These are phyloP conservation scores for Asclepias syriaca DNA, from an alignment of 257 asterid genomes.

Conservation along the genomic window DNA sequence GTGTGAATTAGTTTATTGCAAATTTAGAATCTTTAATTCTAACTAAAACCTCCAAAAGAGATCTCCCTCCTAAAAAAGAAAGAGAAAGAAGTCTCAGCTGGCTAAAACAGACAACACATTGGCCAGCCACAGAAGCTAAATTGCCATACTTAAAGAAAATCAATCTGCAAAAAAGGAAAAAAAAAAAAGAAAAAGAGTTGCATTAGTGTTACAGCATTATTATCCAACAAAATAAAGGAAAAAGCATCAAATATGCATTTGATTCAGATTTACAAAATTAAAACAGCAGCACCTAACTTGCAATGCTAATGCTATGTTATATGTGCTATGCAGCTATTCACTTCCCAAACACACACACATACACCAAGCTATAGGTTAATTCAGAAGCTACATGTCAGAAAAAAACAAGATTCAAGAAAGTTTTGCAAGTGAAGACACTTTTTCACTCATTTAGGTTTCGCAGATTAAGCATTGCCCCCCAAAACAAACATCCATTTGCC, in stretches of 20 bases:
- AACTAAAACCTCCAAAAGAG: background rate
- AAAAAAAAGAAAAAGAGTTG: background rate
- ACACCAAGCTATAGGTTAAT: background rate
- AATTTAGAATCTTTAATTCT: background rate
- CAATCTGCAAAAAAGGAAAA: slow-evolving; percentile 7
- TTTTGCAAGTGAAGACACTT: background rate
- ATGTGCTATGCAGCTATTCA: background rate
- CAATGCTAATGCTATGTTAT: background rate
- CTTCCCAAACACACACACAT: background rate
- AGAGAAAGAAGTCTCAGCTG: background rate
- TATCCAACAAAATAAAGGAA: background rate
- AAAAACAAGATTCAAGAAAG: background rate
- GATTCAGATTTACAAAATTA: background rate
- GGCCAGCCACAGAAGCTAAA: background rate
- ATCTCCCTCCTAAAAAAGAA: background rate
- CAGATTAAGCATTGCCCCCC: background rate
- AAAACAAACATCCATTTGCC: background rate
- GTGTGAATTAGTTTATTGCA: background rate
- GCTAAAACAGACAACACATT: background rate
- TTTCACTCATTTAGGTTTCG: slow-evolving; percentile 1
- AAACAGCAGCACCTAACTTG: background rate
- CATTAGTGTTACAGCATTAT: background rate
- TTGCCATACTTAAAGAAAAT: background rate
- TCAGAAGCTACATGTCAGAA: background rate
- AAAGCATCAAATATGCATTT: background rate